Conservation (phyloP, 768 basidiomycete species). For the Kondoa subrosea region DNA sequence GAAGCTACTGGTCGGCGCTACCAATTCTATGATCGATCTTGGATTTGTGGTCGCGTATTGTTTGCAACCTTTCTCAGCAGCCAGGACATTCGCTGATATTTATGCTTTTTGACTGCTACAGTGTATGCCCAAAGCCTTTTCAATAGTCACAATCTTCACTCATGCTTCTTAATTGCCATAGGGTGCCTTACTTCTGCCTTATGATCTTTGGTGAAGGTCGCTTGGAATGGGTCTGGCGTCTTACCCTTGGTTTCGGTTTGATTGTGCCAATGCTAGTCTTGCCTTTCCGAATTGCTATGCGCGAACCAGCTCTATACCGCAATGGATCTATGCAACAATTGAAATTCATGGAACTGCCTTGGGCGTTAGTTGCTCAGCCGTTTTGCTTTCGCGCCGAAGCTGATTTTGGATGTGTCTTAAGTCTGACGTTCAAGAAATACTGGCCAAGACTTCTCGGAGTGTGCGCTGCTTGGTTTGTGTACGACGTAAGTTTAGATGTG, state of each 20-base stretch:
- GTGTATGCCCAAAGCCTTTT: conserved; percentile 8
- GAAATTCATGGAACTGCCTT: conserved; percentile 10
- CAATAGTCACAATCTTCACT: too few species aligned
- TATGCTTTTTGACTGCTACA: background rate
- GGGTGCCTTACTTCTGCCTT: conserved; percentile 20
- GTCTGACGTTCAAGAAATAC: conserved; percentile 60
- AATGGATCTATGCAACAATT: conserved; percentile 13
- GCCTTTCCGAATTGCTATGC: conserved; percentile 19
- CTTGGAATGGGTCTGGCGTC: conserved; percentile 24
- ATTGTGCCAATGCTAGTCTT: conserved; percentile 20
- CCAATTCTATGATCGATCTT: conserved; percentile 42
- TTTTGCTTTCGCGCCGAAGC: background rate
- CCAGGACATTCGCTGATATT: background rate
- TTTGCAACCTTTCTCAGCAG: too few species aligned
- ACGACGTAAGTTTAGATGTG: conserved; percentile 26
- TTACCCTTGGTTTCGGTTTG: conserved; percentile 19
- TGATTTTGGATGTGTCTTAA: background rate
- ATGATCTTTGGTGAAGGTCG: conserved; percentile 22
- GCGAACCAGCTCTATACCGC: conserved; percentile 14
- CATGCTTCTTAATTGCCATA: too few species aligned
- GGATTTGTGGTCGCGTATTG: conserved; percentile 22
- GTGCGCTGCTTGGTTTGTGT: conserved; percentile 49
- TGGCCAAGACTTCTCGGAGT: conserved; percentile 58
- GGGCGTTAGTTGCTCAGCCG: background rate
- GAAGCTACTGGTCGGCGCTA: conserved; percentile 70